Conservation (phyloP, 768 basidiomycete species). For the Russula sp. region DNA sequence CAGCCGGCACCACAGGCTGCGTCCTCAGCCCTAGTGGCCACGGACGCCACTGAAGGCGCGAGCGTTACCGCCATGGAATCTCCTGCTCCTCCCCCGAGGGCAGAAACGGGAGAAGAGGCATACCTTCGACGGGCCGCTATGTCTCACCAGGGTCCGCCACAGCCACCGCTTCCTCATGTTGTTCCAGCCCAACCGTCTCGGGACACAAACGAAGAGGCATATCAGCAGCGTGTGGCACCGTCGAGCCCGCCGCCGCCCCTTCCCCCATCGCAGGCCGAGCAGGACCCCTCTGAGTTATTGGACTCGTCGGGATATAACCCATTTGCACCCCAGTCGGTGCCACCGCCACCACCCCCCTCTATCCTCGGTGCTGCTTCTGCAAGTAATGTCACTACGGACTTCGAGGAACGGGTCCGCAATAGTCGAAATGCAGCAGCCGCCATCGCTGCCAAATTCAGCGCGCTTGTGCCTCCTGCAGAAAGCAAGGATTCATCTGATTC, state of each 20-base stretch:
- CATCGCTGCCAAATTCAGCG: conserved; percentile 69
- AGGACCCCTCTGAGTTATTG: conserved; percentile 31
- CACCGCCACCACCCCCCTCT: conserved; percentile 54
- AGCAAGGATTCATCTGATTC: conserved; percentile 29
- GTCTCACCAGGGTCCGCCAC: not conserved
- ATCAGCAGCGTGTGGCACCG: conserved; percentile 26
- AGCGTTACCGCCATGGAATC: not conserved
- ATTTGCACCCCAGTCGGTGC: conserved; percentile 51
- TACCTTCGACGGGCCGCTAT: conserved; percentile 16
- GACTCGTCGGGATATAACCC: conserved; percentile 62
- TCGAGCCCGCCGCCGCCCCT: conserved; percentile 29
- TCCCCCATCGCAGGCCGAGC: conserved; percentile 20
- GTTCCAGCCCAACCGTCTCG: conserved; percentile 16
- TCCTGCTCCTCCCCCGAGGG: not conserved
- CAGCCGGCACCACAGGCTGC: conserved; percentile 16
- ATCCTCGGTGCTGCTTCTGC: conserved; percentile 35
- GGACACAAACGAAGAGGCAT: conserved; percentile 30
- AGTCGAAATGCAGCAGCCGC: conserved; percentile 66
- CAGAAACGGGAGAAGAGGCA: conserved; percentile 17
- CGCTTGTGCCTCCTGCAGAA: conserved; percentile 40
- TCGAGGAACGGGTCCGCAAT: conserved; percentile 55
- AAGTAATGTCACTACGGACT: conserved; percentile 25
- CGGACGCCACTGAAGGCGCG: not conserved
- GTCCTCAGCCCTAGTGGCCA: not conserved
- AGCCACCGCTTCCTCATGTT: conserved; percentile 4